Percentiles rank a stretch among this genome's conserved stretches.
Evolutionary conservation across 768 basidiomycete species (phyloP).

Genomic region (Tremella yokohamensis): DNA sequence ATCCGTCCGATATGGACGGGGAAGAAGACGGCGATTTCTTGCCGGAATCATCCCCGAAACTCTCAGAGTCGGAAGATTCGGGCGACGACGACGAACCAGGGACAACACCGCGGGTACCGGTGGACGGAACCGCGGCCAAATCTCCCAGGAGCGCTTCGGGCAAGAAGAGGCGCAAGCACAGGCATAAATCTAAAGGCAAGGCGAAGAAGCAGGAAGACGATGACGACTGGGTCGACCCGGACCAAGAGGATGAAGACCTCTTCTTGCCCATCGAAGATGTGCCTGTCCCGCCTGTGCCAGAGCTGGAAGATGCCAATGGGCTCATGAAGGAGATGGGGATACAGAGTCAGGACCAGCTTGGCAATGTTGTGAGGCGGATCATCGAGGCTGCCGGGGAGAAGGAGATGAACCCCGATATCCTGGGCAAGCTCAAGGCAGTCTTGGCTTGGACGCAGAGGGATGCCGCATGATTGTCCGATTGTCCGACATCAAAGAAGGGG

Average conservation of each 20-base stretch:
- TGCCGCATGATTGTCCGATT: background rate
- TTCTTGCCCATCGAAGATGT: constrained; percentile 26
- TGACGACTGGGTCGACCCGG: constrained; percentile 16
- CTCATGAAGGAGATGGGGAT: constrained; percentile 2
- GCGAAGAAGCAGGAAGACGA: constrained; percentile 6
- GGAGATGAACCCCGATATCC: background rate
- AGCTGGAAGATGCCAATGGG: constrained; percentile 4
- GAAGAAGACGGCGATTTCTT: constrained; percentile 19
- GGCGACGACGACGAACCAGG: constrained; percentile 5
- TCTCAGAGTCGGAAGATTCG: constrained; percentile 7
- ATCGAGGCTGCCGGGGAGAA: constrained; percentile 1
- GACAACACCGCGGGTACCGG: background rate
- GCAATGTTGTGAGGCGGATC: background rate
- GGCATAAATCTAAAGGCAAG: background rate
- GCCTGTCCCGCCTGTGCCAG: constrained; percentile 10
- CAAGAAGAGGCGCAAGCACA: background rate
- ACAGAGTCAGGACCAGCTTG: background rate
- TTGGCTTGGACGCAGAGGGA: background rate
- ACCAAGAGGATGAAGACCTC: constrained; percentile 22
- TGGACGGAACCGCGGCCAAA: no score
- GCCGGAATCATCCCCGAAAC: constrained; percentile 14
- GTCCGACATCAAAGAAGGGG: background rate
- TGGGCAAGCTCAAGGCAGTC: constrained; percentile 1
- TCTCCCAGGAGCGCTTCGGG: background rate
- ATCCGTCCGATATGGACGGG: constrained; percentile 11